Base-by-base conservation (phyloP, 345 rosid species). In the Kandelia obovata region DNA sequence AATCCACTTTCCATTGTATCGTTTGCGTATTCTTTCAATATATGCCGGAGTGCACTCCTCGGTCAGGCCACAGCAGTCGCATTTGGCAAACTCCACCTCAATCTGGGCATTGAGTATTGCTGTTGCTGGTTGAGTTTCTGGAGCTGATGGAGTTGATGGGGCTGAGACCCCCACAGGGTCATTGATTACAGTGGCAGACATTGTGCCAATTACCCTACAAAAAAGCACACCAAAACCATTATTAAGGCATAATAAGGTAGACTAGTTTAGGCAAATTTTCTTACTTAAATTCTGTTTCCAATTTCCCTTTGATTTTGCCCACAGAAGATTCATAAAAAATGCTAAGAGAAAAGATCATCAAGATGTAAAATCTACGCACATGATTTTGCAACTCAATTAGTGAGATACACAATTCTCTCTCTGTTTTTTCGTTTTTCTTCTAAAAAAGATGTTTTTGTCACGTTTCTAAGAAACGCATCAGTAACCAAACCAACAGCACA, bases 31-130 rank as follows among this genome's bases (percentile, higher is more conserved):
- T 32, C 79, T 85, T 56, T 85, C 84, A 28, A 88, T 91, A 77
- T 91, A 94, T 0, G 85, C 89, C 0, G 86, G 91, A 30, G 98
- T 94, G 79, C 99, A 95, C 74, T 94, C 99, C 71, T 95, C 98
- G 9, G 87, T 88, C 30, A 92, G 75, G 34, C 92, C 95, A 69
- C 98, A 94, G 69, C 97, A 91, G n/a, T 89, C 92, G 35, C 98
- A 94, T 35, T 80, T 87, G 10, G 79, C 91, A 4, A 76, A 80
- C 66, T 88, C 91, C 31, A 85, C 89, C 47, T 91, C 97, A 8
- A 20, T 70, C 67, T 83, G 86, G 8, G 87, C 61, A 9, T 66
- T 74, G 67, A 77, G 80, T 21, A 30, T 59, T 21, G 81, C 43
- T 2, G 83, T 16, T 1, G 84, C 5, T 32, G 80, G 67, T 64